Conservation (phyloP, 192 early-diverging fungal genomes). For the Dimargaris verticillata region DNA sequence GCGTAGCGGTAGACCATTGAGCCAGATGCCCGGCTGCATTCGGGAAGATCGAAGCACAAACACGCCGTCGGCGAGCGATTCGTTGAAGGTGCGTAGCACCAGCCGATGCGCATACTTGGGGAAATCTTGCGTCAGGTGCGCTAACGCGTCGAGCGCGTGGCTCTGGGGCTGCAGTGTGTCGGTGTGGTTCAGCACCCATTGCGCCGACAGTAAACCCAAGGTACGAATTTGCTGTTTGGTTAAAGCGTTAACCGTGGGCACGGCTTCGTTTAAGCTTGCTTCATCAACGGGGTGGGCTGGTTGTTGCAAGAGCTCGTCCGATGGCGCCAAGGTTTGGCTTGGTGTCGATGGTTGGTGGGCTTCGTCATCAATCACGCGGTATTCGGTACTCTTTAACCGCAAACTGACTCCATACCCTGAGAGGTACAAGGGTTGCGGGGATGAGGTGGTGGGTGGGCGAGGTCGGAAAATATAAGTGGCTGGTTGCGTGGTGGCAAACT, state of each 20-base stretch:
- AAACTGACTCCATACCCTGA: slow-evolving; percentile 88
- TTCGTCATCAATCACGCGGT: slow-evolving; percentile 83
- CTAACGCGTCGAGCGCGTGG: slow-evolving; percentile 40
- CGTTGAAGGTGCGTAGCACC: slow-evolving; percentile 30
- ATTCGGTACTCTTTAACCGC: slow-evolving; percentile 90
- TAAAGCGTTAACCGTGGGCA: background rate
- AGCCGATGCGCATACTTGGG: slow-evolving; percentile 76
- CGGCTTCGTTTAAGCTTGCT: background rate
- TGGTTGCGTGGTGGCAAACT: slow-evolving; percentile 27
- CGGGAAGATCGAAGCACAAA: slow-evolving; percentile 13
- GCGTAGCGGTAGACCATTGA: slow-evolving; percentile 49
- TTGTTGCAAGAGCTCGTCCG: background rate
- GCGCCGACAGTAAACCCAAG: slow-evolving; percentile 53
- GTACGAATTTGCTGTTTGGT: slow-evolving; percentile 14
- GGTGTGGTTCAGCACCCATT: slow-evolving; percentile 37
- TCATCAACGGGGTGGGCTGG: no score
- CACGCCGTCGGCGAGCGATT: slow-evolving; percentile 26
- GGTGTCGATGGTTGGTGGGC: slow-evolving; percentile 32
- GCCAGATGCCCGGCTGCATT: slow-evolving; percentile 24
- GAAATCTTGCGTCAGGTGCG: slow-evolving; percentile 61
- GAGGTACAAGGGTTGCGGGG: slow-evolving; percentile 30
- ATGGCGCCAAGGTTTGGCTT: slow-evolving; percentile 19
- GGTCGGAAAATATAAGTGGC: slow-evolving; percentile 60
- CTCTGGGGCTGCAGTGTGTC: background rate
- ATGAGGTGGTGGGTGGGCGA: slow-evolving; percentile 22